Evolutionary conservation across 805 yeast genomes (phyloP).

Genomic region (Teunomyces aglyptinius): DNA sequence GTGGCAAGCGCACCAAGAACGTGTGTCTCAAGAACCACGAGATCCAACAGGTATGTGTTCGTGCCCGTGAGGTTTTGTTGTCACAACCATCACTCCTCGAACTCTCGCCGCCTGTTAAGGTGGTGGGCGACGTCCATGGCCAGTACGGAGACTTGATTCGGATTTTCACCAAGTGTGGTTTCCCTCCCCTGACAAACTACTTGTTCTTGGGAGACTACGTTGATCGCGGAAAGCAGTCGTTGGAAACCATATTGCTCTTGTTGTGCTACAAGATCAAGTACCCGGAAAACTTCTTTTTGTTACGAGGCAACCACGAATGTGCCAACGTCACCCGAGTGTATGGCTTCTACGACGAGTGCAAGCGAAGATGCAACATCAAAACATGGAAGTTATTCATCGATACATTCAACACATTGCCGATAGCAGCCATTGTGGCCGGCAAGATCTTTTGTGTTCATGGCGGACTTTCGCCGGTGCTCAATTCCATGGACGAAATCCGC

Average conservation of each 20-base stretch:
- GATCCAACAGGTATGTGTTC: conserved; percentile 79
- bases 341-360: conserved; percentile 98
- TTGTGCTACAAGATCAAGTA: conserved; percentile 93
- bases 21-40: conserved; percentile 89
- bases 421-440: conserved; percentile 93
- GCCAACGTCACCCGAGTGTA: conserved; percentile 95
- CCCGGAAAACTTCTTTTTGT: conserved; percentile 90
- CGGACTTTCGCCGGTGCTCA: conserved; percentile 73
- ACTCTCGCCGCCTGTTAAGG: conserved; percentile 80
- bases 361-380: conserved; percentile 85
- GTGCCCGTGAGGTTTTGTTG: conserved; percentile 84
- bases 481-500: conserved; percentile 71
- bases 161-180: conserved; percentile 91
- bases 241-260: conserved; percentile 85
- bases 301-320: conserved; percentile 96
- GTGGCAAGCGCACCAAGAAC: conserved; percentile 87
- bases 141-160: conserved; percentile 91
- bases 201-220: conserved; percentile 95
- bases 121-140: conserved; percentile 95
- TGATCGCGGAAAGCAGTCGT: conserved; percentile 93
- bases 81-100: conserved; percentile 90
- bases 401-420: conserved; percentile 91
- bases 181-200: conserved; percentile 93
- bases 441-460: conserved; percentile 93
- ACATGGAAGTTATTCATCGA: conserved; percentile 94